Percentiles rank a stretch among this genome's conserved stretches.
phyloP scores from a whole-genome alignment of 1,284 basidiomycete species.

The Chalciporus piperatoides region DNA sequence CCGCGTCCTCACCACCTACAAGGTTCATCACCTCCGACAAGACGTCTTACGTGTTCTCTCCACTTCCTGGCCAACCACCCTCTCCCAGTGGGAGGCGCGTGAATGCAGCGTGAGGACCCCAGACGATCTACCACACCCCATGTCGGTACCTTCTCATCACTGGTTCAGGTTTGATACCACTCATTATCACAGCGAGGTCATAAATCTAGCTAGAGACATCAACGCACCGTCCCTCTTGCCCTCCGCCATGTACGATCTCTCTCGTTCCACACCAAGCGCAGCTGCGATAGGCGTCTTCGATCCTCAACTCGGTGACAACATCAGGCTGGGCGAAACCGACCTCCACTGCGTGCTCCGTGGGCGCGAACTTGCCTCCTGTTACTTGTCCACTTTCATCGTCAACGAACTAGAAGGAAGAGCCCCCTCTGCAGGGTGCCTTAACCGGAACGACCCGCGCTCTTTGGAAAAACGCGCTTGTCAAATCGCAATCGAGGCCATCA shows the following conservation, averaged over 20 bases:
- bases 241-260: slow-evolving; percentile 52
- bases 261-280: slow-evolving; percentile 44
- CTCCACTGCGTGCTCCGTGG: slow-evolving; percentile 58
- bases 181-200: slow-evolving; percentile 37
- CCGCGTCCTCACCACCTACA: slow-evolving; percentile 59
- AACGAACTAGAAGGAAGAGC: slow-evolving; percentile 62
- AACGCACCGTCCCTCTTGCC: slow-evolving; percentile 39
- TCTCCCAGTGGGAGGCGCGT: slow-evolving; percentile 59
- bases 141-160: slow-evolving; percentile 38
- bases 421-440: slow-evolving; percentile 47
- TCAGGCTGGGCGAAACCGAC: slow-evolving; percentile 47
- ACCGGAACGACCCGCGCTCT: slow-evolving; percentile 43
- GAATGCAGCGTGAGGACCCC: slow-evolving; percentile 49
- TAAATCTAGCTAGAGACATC: slow-evolving; percentile 43
- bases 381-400: slow-evolving; percentile 70
- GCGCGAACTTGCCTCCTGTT: slow-evolving; percentile 65
- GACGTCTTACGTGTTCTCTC: slow-evolving; percentile 51
- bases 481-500: slow-evolving; percentile 65
- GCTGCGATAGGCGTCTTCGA: slow-evolving; percentile 35
- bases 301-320: slow-evolving; percentile 21
- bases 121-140: slow-evolving; percentile 59
- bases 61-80: slow-evolving; percentile 52
- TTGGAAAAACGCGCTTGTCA: slow-evolving; percentile 53
- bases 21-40: slow-evolving; percentile 50
- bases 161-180: slow-evolving; percentile 18